Conservation (phyloP, 75 land plant genomes). For the Isoetes taiwanensis region DNA sequence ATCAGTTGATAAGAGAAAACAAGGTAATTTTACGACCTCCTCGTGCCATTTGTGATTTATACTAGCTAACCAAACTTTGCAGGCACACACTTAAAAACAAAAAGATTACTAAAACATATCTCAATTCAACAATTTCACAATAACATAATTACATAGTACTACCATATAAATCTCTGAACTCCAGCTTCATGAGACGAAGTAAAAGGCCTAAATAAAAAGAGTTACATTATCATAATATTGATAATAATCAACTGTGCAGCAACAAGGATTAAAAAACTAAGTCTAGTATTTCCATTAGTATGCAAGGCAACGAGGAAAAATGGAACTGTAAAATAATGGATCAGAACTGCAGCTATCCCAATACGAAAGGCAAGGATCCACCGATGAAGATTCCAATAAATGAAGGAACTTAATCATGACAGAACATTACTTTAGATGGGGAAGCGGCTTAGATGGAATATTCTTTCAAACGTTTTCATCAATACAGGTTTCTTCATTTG, state of each 20-base stretch:
- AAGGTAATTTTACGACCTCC: too few relatives aligned
- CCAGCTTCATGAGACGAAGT: slow-evolving; percentile 67
- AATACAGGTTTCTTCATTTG: slow-evolving; percentile 58
- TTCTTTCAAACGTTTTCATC: slow-evolving; percentile 51
- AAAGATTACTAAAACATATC: too few relatives aligned
- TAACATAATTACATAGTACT: too few relatives aligned
- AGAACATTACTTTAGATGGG: too few relatives aligned
- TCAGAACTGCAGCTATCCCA: slow-evolving; percentile 48
- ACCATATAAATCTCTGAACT: slow-evolving; percentile 89
- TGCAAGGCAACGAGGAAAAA: slow-evolving; percentile 57
- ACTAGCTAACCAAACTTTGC: too few relatives aligned
- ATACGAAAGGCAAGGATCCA: slow-evolving; percentile 54
- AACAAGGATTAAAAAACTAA: slow-evolving; percentile 24
- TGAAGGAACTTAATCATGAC: slow-evolving; percentile 23
- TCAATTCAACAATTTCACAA: too few relatives aligned
- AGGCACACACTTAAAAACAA: too few relatives aligned
- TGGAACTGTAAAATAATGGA: slow-evolving; percentile 87
- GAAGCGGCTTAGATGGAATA: too few relatives aligned
- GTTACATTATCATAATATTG: slow-evolving; percentile 46
- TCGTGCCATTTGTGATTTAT: too few relatives aligned
- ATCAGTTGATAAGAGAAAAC: too few relatives aligned
- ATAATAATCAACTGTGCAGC: slow-evolving; percentile 29
- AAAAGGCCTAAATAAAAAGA: slow-evolving; percentile 74
- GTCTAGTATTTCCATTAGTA: slow-evolving; percentile 11
- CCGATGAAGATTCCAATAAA: slow-evolving; percentile 23